Conservation (phyloP, 768 basidiomycete genomes). For the Podaxis mareebaensis region DNA sequence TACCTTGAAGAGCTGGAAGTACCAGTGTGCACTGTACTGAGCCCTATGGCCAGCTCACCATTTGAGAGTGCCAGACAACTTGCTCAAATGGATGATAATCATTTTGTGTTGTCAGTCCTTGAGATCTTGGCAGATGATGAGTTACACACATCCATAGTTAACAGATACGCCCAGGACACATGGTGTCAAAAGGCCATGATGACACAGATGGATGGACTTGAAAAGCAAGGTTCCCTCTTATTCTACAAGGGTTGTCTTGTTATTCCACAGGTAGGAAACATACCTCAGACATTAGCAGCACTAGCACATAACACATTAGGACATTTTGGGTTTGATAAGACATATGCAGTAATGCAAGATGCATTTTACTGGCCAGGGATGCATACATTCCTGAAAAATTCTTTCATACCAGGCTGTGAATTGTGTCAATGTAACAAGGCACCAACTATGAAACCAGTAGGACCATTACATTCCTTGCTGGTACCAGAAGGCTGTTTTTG, state of each 20-base stretch:
- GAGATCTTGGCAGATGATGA: background rate
- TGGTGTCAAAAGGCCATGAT: background rate
- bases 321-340: constrained; percentile 38
- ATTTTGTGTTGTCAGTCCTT: background rate
- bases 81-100: background rate
- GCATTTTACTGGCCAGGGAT: constrained; percentile 39
- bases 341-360: constrained; percentile 21
- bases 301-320: constrained; percentile 31
- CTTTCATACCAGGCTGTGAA: constrained; percentile 15
- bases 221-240: constrained; percentile 20
- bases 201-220: background rate
- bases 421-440: background rate
- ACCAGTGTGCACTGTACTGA: constrained; percentile 21
- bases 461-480: background rate
- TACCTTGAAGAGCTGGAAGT: constrained; percentile 38
- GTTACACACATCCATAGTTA: background rate
- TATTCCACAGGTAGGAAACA: constrained; percentile 24
- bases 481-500: background rate
- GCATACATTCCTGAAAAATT: constrained; percentile 29
- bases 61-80: background rate
- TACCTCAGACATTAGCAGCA: constrained; percentile 23
- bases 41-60: no score
- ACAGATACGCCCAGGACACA: background rate
- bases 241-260: constrained; percentile 25
- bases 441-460: background rate